Conservation (phyloP, 768 basidiomycete species). For the Pleurotus tuber-regium region DNA sequence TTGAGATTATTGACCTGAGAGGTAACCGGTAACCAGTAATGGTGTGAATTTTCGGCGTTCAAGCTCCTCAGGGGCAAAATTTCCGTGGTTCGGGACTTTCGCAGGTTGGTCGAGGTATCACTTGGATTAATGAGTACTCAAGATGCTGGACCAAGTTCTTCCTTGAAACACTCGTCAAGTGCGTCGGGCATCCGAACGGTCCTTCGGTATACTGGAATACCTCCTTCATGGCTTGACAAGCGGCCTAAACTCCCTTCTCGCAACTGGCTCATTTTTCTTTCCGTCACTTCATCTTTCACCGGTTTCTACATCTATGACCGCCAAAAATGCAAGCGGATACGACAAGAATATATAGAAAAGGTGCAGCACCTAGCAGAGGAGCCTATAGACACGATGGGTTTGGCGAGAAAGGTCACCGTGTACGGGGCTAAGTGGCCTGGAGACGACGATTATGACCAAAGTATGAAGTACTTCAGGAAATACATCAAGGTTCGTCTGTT, state of each 20-base stretch:
- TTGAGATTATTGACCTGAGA: no score
- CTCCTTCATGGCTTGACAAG: conserved; percentile 78
- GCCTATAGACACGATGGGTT: conserved; percentile 58
- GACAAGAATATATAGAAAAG: conserved; percentile 72
- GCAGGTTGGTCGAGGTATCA: neutral
- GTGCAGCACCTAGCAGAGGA: conserved; percentile 78
- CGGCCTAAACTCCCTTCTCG: conserved; percentile 85
- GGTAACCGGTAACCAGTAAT: no score
- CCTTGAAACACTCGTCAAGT: neutral
- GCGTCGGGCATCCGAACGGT: conserved; percentile 57
- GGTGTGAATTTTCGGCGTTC: neutral
- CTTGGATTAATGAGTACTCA: neutral
- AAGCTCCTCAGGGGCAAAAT: conserved; percentile 7
- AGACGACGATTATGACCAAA: conserved; percentile 87
- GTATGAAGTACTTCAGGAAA: conserved; percentile 88
- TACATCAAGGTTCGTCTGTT: conserved; percentile 83
- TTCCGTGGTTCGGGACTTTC: neutral
- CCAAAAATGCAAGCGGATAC: conserved; percentile 71
- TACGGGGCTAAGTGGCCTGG: conserved; percentile 92
- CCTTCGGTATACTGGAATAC: conserved; percentile 68
- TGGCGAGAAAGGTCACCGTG: conserved; percentile 79
- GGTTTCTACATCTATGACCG: conserved; percentile 88
- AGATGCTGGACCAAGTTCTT: neutral
- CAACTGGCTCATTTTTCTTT: conserved; percentile 93
- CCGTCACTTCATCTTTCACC: conserved; percentile 64